A percentile compares a stretch with the other conserved stretches of the same genome.
Evolutionary conservation across 2,329 filamentous ascomycete species (phyloP).

Genomic region (Parastagonospora nodorum): DNA sequence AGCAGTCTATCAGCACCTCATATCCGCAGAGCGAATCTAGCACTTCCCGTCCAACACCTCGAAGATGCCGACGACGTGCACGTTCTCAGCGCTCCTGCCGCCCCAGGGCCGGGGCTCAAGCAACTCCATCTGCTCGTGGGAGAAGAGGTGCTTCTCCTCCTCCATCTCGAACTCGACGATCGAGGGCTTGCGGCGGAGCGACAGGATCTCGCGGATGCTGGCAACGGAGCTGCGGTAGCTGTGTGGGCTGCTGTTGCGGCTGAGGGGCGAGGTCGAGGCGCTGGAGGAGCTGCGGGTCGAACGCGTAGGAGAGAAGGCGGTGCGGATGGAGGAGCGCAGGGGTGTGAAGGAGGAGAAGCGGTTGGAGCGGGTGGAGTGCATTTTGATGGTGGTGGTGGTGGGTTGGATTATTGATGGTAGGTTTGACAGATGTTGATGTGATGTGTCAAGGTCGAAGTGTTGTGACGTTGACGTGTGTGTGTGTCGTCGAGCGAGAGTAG

Average conservation of each 20-base stretch:
- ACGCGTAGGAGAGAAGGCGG: slow-evolving; percentile 43
- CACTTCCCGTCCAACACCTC: slow-evolving; percentile 44
- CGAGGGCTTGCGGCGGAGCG: slow-evolving; percentile 39
- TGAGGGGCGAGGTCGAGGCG: slow-evolving; percentile 29
- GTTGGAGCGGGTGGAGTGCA: slow-evolving; percentile 43
- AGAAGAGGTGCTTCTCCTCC: slow-evolving; percentile 39
- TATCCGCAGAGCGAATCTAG: slow-evolving; percentile 8
- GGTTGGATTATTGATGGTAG: slow-evolving; percentile 7
- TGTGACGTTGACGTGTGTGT: too few species aligned
- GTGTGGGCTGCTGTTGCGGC: slow-evolving; percentile 36
- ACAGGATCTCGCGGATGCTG: slow-evolving; percentile 38
- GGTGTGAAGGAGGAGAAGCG: slow-evolving; percentile 46
- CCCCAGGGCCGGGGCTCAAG: slow-evolving; percentile 40
- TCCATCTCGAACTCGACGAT: slow-evolving; percentile 44
- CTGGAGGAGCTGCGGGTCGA: slow-evolving; percentile 34
- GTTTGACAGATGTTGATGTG: slow-evolving; percentile 7
- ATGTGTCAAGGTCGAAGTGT: not conserved
- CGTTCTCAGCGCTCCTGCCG: slow-evolving; percentile 16
- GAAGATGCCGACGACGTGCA: slow-evolving; percentile 45
- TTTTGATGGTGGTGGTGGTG: slow-evolving; percentile 19
- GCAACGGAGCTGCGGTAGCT: slow-evolving; percentile 31
- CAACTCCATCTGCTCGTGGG: slow-evolving; percentile 29
- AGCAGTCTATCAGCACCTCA: not conserved
- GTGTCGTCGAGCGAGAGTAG: not conserved
- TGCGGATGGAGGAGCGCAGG: slow-evolving; percentile 40